Evolutionary conservation across 306 rosid species (phyloP), one percentile per base, ranked within the genome.

Genomic region (apple (Malus domestica)): DNA sequence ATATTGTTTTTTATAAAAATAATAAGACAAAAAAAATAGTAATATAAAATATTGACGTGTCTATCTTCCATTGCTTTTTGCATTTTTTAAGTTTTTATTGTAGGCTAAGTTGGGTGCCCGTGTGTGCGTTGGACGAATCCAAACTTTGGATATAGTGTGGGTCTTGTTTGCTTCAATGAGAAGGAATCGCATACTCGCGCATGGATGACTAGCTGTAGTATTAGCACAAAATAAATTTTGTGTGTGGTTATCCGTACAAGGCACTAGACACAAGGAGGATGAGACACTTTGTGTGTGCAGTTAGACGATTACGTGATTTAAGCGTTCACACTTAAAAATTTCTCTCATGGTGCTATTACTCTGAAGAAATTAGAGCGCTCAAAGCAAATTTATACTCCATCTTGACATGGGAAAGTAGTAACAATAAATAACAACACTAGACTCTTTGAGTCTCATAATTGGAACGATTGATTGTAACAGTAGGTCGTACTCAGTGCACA

Each of bases 361-460:
- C 44, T 11, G 3, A 83, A 80, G 69, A 83, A 86, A 83, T 86
- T 86, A 77, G 79, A 80, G 84, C 77, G 85, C 83, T 86, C 86
- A 86, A 86, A 86, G 79, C 77, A 83, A 86, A 74, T 75, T 4
- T 49, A 49, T 15, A 5, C 20, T 14, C 1, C 19, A 49, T 51
- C 55, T 6, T 51, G 19, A 51, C 8, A 51, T 0, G 1, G 2
- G 1, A 15, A 49, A 0, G 6, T 49, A 49, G 3, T 49, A 1
- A 14, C 6, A 49, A 49, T 15, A 49, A 15, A 15, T 49, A 49
- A 15, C 19, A 14, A 46, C 2, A 15, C 54, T 2, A 2, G 2
- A 6, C 5, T 49, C 54, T 49, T 12, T 46, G 8, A 49, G 3
- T 49, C 2, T 49, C 6, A 49, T 49, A 1, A 49, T 49, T 49